Percentiles rank a stretch among this genome's conserved stretches.
phyloP scores from a whole-genome alignment of 306 rosid species.

The Prunus davidiana region DNA sequence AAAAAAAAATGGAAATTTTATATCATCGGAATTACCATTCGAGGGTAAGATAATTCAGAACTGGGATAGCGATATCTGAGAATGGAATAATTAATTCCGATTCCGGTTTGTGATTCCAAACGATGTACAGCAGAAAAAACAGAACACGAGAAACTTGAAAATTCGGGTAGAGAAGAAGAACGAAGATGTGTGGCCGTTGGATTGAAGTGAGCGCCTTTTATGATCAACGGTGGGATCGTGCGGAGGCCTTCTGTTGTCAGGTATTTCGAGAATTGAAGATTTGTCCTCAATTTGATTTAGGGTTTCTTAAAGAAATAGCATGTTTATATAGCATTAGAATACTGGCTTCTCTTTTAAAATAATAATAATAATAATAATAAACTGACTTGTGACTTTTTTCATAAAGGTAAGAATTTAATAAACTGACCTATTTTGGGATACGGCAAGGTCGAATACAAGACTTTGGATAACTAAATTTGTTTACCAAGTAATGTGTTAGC shows the following conservation, averaged over 20 bases:
- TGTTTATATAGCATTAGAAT: neutral
- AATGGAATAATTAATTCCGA: neutral
- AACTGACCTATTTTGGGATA: too few relatives aligned
- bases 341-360: too few relatives aligned
- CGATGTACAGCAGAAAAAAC: neutral
- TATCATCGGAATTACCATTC: neutral
- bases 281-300: neutral
- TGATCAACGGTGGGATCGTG: neutral
- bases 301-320: neutral
- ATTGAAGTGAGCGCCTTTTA: neutral
- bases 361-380: too few relatives aligned
- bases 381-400: too few relatives aligned
- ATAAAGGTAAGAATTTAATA: too few relatives aligned
- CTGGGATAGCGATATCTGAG: neutral
- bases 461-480: too few relatives aligned
- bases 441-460: too few relatives aligned
- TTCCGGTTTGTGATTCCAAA: neutral
- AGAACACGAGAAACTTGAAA: neutral
- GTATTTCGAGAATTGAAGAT: neutral
- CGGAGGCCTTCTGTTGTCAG: neutral
- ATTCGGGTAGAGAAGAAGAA: neutral
- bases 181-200: slow-evolving; percentile 4
- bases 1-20: neutral
- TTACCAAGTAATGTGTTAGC: too few relatives aligned
- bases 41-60: neutral